Conservation (phyloP, 371 early-diverging fungal genomes). For the Gilbertella persicaria region DNA sequence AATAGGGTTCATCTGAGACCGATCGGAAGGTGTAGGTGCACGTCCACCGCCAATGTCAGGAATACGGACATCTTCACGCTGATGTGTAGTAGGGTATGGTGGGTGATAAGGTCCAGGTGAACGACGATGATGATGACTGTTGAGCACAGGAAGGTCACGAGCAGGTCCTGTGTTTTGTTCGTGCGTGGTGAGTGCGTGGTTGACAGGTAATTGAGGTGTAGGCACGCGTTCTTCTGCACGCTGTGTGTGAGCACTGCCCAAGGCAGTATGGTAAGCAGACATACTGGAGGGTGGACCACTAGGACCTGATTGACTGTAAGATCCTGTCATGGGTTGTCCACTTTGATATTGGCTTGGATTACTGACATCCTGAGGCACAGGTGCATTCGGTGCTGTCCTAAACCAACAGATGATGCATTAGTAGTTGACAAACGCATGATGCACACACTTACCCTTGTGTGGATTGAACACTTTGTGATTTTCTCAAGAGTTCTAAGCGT, state of each 20-base stretch:
- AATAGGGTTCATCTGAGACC: conserved; percentile 57
- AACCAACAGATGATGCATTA: not conserved
- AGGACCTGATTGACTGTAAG: conserved; percentile 32
- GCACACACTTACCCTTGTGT: no score
- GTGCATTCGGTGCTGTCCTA: conserved; percentile 39
- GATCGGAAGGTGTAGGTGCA: conserved; percentile 53
- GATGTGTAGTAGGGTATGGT: not conserved
- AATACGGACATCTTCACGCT: conserved; percentile 46
- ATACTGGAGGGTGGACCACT: conserved; percentile 39
- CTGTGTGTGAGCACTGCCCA: conserved; percentile 3
- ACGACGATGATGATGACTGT: conserved; percentile 20
- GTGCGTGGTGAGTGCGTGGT: conserved; percentile 15
- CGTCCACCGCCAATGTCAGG: conserved; percentile 51
- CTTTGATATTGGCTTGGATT: conserved; percentile 54
- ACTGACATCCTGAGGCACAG: conserved; percentile 66
- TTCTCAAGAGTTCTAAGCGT: conserved; percentile 65
- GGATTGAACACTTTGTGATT: conserved; percentile 24
- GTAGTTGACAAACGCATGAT: no score
- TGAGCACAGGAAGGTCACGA: conserved; percentile 48
- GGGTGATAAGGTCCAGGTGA: conserved; percentile 34
- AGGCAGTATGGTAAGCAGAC: conserved; percentile 37
- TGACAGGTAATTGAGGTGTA: conserved; percentile 33
- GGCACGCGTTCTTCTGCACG: conserved; percentile 28
- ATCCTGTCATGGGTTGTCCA: conserved; percentile 35
- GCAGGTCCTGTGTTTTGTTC: conserved; percentile 35